Base-by-base conservation (phyloP, 768 basidiomycete genomes). In the Sutorius australiensis region DNA sequence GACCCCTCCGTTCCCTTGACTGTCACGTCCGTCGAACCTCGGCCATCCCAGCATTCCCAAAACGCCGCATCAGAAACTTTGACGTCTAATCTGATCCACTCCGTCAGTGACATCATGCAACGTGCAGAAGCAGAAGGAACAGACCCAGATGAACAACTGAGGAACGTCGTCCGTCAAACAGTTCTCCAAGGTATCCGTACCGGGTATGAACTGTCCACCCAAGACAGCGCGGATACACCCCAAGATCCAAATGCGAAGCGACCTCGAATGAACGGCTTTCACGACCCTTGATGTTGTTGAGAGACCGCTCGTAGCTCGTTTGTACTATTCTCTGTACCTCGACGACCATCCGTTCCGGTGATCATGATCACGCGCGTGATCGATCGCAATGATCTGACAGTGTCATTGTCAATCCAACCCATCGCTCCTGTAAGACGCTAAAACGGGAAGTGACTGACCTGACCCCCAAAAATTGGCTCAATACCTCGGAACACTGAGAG, bases 61-160 rank as follows among this genome's bases (percentile, higher is more conserved):
- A 80, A 92, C 53, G 69, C 70, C 30, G 81, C 80, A 32, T 83
- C 89, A n/a, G 85, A 90, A 61, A 69, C 75, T 32, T 78, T 92
- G 53, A 88, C 91, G 5, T 76, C 80, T 28, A 75, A 76, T 17
- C 76, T 92, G 54, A 80, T 93, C 73, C 69, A 73, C 47, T 80
- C 81, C 24, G 82, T 87, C 37, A 77, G 83, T 61, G 77, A 79
- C 48, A 85, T 93, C 63, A 82, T 89, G 77, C 75, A 77, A 51
- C 80, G 76, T 34, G 78, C 78, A 21, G 75, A 80, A 56, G 68
- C 68, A 42, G 70, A 83, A 57, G 87, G 85, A 7, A 72, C 75
- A 30, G 81, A 89, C 67, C 84, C 83, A 32, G 86, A 91, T 19
- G 80, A 80, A 27, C 75, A 84, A 61, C 75, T 93, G 48, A 73